phyloP scores from a whole-genome alignment of 2,329 filamentous ascomycete genomes.

The Periconia sp. region DNA sequence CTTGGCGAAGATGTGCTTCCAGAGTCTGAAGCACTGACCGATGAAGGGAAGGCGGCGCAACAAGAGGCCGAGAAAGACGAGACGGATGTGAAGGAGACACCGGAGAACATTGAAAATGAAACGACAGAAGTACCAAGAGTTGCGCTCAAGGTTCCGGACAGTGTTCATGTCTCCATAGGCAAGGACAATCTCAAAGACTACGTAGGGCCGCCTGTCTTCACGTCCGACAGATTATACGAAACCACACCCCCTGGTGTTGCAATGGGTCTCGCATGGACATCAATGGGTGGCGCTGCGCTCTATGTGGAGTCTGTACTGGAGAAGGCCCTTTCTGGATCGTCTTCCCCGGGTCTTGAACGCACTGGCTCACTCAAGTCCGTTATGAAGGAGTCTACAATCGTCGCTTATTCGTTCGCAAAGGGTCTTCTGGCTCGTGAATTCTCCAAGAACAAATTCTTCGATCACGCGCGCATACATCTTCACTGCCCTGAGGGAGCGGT shows the following conservation, averaged over 20 bases:
- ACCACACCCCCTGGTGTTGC: slow-evolving; percentile 90
- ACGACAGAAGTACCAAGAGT: slow-evolving; percentile 72
- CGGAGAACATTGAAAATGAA: slow-evolving; percentile 62
- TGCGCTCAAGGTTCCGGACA: slow-evolving; percentile 82
- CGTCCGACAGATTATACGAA: slow-evolving; percentile 93
- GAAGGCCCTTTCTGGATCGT: slow-evolving; percentile 74
- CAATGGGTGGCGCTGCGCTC: slow-evolving; percentile 93
- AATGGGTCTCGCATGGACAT: slow-evolving; percentile 98
- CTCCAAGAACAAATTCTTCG: slow-evolving; percentile 92
- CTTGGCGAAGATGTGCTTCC: slow-evolving; percentile 83
- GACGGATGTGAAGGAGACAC: slow-evolving; percentile 67
- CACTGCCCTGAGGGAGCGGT: slow-evolving; percentile 97
- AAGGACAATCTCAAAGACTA: slow-evolving; percentile 96
- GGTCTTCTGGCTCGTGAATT: slow-evolving; percentile 83
- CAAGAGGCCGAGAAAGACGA: slow-evolving; percentile 73
- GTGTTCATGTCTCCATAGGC: slow-evolving; percentile 82
- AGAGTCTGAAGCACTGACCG: slow-evolving; percentile 81
- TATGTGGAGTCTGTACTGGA: slow-evolving; percentile 98
- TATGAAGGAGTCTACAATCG: slow-evolving; percentile 96
- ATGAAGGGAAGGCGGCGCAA: slow-evolving; percentile 80
- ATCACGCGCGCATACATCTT: slow-evolving; percentile 91
- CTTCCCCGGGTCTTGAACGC: slow-evolving; percentile 81
- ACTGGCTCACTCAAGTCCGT: slow-evolving; percentile 95
- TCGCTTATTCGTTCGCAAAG: slow-evolving; percentile 96
- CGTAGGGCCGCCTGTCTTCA: slow-evolving; percentile 94